Percentiles rank a stretch among this genome's conserved stretches.
Conservation (phyloP, 768 basidiomycete genomes). For the Paxillus ammoniavirescens region DNA sequence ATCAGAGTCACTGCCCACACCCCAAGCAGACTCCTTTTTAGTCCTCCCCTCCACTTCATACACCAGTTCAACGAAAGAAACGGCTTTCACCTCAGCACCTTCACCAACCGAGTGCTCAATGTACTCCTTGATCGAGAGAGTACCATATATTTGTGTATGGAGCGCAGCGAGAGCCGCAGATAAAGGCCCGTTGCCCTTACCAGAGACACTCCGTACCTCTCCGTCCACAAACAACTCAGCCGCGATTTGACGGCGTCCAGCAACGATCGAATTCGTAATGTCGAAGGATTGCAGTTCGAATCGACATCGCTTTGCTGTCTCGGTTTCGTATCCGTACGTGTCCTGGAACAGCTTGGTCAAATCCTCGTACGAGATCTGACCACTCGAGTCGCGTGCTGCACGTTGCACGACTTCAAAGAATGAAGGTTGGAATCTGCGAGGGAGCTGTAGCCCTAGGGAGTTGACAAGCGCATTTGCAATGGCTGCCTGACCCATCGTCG, state of each 20-base stretch:
- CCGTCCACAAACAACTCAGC: constrained; percentile 72
- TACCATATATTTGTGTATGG: constrained; percentile 61
- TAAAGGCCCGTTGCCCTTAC: constrained; percentile 91
- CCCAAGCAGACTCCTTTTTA: constrained; percentile 71
- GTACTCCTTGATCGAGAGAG: constrained; percentile 83
- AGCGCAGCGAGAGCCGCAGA: constrained; percentile 84
- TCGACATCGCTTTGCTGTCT: constrained; percentile 32
- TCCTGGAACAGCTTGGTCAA: constrained; percentile 65
- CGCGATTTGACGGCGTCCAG: constrained; percentile 48
- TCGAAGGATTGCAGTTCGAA: constrained; percentile 63
- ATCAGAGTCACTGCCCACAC: constrained; percentile 86
- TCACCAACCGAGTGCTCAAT: constrained; percentile 93
- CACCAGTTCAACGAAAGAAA: constrained; percentile 89
- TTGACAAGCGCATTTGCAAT: constrained; percentile 73
- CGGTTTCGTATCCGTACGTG: constrained; percentile 61
- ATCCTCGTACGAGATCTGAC: constrained; percentile 65
- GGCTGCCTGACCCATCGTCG: constrained; percentile 67
- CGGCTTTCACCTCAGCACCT: constrained; percentile 87
- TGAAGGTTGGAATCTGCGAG: constrained; percentile 68
- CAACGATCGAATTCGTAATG: constrained; percentile 48
- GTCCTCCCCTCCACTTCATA: constrained; percentile 54
- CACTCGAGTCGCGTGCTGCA: constrained; percentile 52
- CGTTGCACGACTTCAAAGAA: constrained; percentile 87
- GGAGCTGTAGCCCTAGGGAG: constrained; percentile 72
- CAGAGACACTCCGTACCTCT: constrained; percentile 53